A percentile compares a stretch with the other conserved stretches of the same genome.
Evolutionary conservation across 768 basidiomycete species (phyloP).

Genomic region (Boletus barrowsii): DNA sequence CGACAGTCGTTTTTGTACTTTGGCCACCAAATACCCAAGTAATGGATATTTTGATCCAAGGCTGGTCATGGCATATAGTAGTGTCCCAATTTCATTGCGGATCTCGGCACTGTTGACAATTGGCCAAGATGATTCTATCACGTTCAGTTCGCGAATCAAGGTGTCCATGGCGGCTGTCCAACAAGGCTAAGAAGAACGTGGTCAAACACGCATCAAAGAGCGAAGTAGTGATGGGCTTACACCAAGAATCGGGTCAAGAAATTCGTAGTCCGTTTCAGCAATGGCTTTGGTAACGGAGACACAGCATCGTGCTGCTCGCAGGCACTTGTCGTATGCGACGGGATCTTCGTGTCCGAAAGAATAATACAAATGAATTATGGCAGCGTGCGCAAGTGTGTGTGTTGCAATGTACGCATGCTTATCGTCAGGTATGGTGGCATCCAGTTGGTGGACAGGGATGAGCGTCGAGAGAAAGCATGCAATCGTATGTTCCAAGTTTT

Average conservation of each 20-base stretch:
- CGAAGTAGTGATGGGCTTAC: slow-evolving; percentile 40
- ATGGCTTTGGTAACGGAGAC: slow-evolving; percentile 61
- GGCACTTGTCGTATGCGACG: slow-evolving; percentile 62
- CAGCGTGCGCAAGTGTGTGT: slow-evolving; percentile 65
- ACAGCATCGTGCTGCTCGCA: slow-evolving; percentile 59
- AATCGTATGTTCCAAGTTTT: slow-evolving; percentile 61
- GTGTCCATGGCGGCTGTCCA: slow-evolving; percentile 71
- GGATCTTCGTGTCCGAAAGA: slow-evolving; percentile 59
- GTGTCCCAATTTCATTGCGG: slow-evolving; percentile 56
- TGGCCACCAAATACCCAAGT: slow-evolving; percentile 35
- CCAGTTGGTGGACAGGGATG: slow-evolving; percentile 63
- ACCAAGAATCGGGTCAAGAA: slow-evolving; percentile 75
- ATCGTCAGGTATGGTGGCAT: slow-evolving; percentile 52
- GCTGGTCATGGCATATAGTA: slow-evolving; percentile 63
- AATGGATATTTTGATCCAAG: slow-evolving; percentile 62
- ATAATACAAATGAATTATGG: slow-evolving; percentile 64
- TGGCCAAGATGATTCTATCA: slow-evolving; percentile 63
- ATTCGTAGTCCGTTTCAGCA: slow-evolving; percentile 60
- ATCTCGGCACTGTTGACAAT: slow-evolving; percentile 54
- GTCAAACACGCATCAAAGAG: slow-evolving; percentile 7
- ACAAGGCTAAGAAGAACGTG: slow-evolving; percentile 47
- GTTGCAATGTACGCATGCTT: slow-evolving; percentile 56
- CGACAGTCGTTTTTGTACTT: slow-evolving; percentile 31
- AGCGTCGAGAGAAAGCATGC: slow-evolving; percentile 60
- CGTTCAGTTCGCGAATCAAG: slow-evolving; percentile 62